Evolutionary conservation across 176 grass and related monocot genomes (phyloP), one percentile per base, ranked within the genome.

Genomic region (Thalia dealbata): DNA sequence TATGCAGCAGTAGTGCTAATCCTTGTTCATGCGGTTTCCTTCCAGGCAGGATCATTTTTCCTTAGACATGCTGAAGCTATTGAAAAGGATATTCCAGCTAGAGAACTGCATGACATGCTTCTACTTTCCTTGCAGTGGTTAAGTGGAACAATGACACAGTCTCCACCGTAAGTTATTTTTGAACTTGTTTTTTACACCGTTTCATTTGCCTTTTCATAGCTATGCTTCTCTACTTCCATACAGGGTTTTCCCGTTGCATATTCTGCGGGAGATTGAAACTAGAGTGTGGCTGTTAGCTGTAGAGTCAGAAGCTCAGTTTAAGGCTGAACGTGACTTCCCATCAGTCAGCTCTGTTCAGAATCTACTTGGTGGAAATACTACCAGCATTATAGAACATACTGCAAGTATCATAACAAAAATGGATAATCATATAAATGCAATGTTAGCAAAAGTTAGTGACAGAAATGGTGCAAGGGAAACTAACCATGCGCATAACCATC

Each of bases 201-300:
- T 74, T 23, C 73, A 25, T 63, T 79, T 59, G 19, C 58, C 70
- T 65, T 78, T 42, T 46, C 23, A 18, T 77, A 64, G 71, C 43
- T 81, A 61, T 18, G 80, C 67, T 71, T 28, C 19, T 62, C 70
- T 79, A 65, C 66, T 69, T 73, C 38, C 22, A 46, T 84, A 62
- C 79, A 97, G 93, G 61, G 93, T 97, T 55, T 92, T 86, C 88
- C 93, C 93, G 67, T 85, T 97, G 76, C 80, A 92, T 90, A 83
- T 97, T 83, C 80, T 97, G 46, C 82, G 89, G 61, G 93, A 97
- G 80, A 97, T 97, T 63, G 93, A 97, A 70, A 97, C 93, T 78
- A 84, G 93, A 86, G 89, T 97, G 60, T 97, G 93, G 93, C 93
- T 97, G 69, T 78, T 97, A 67, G 89, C 93, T 61, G 89, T 97